Evolutionary conservation across 2,329 filamentous ascomycete genomes (phyloP), one percentile per base, ranked within the genome.

Genomic region (Tolypocladium endophyticum): DNA sequence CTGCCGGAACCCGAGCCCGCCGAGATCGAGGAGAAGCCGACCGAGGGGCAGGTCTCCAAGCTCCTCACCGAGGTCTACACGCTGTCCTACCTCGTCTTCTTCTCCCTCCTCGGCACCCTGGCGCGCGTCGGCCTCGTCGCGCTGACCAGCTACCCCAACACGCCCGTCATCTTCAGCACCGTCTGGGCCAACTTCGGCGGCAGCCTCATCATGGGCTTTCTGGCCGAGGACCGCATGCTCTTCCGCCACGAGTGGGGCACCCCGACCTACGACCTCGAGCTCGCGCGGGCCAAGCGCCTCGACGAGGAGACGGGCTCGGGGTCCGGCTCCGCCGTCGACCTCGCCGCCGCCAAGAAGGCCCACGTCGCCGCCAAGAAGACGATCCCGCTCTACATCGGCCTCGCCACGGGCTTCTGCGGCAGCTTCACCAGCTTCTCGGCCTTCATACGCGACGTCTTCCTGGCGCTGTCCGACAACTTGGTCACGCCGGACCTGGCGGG

Each of bases 131-230:
- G 92, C 4, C 75, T 96, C 9, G 85, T 92, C 69, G 87, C 87
- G 55, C 75, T 97, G 57, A 94, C 91, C 0, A 84, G 81, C 59
- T 97, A 96, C 70, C 86, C 88, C 1, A 88, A 87, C 28, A 84
- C 89, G 0, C 91, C 92, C 0, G 77, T 94, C 28, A 77, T 84
- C 6, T 92, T 90, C 59, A 82, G 85, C 57, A 86, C 89, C 2
- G 74, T 96, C 28, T 97, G 93, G 93, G 87, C 92, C 61, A 97
- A 97, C 68, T 87, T 96, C 55, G 84, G 79, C 1, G 93, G 93
- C 1, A 88, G 89, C 59, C 70, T 95, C 0, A 65, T 96, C 60
- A 89, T 97, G 84, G 93, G 94, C 2, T 95, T 96, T 69, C 79
- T 97, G 2, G 76, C 83, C 12, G 90, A 96, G 73, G 90, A 96